phyloP scores from a whole-genome alignment of 345 rosid species.

The Populus simonii region DNA sequence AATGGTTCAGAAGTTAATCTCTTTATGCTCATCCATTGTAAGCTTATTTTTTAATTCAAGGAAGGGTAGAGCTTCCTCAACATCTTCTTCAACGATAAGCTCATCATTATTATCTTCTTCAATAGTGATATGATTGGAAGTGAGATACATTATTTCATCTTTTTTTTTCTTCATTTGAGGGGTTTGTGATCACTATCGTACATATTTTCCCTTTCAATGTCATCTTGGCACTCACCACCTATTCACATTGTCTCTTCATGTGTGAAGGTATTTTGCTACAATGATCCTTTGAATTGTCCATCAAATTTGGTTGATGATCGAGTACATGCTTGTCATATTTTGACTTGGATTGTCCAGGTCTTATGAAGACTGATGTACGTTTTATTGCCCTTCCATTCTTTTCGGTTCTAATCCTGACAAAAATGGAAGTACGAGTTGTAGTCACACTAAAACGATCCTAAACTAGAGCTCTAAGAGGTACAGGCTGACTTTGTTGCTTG shows the following conservation, averaged over 20 bases:
- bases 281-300: neutral
- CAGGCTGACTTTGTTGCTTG: neutral
- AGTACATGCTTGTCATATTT: neutral
- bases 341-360: neutral
- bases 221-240: neutral
- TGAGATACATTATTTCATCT: neutral
- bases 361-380: neutral
- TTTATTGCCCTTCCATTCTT: too few relatives aligned
- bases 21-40: neutral
- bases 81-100: neutral
- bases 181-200: neutral
- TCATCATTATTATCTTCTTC: neutral
- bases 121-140: neutral
- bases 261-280: neutral
- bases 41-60: neutral
- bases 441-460: neutral
- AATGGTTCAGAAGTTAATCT: too few relatives aligned
- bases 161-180: neutral
- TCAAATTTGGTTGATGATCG: neutral
- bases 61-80: neutral
- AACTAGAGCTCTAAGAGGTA: neutral
- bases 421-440: neutral
- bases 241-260: neutral
- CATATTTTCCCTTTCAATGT: neutral
- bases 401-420: neutral